phyloP scores from a whole-genome alignment of 495 filamentous ascomycete species.

The Penicillium taxi region DNA sequence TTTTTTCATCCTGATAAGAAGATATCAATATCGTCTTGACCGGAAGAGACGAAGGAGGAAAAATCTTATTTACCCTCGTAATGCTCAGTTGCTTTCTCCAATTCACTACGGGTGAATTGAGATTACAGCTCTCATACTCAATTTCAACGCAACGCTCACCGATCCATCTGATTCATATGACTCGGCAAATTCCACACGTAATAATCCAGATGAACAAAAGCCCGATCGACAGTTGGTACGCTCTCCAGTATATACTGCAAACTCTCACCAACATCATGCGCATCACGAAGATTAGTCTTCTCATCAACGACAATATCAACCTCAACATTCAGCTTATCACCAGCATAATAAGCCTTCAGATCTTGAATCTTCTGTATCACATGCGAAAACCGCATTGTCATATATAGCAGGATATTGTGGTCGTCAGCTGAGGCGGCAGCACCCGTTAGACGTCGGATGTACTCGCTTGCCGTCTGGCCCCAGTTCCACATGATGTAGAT shows the following conservation, averaged over 20 bases:
- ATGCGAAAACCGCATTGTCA: conserved; percentile 90
- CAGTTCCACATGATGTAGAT: conserved; percentile 81
- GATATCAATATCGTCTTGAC: too few species aligned
- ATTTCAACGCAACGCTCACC: too few species aligned
- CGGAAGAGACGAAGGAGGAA: too few species aligned
- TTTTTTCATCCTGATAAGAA: too few species aligned
- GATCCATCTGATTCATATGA: conserved; percentile 63
- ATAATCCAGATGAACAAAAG: conserved; percentile 79
- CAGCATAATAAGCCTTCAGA: conserved; percentile 79
- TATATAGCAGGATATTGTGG: conserved; percentile 78
- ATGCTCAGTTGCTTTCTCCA: too few species aligned
- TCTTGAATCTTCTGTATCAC: conserved; percentile 84
- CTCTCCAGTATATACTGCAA: conserved; percentile 87
- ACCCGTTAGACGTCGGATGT: conserved; percentile 78
- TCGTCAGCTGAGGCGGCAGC: conserved; percentile 73
- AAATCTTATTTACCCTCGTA: too few species aligned
- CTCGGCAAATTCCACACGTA: conserved; percentile 72
- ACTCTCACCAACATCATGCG: conserved; percentile 82
- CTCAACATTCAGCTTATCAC: conserved; percentile 85
- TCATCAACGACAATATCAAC: conserved; percentile 77
- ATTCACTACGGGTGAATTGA: too few species aligned
- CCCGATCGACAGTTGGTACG: conserved; percentile 64
- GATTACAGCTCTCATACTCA: too few species aligned
- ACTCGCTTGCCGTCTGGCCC: conserved; percentile 63
- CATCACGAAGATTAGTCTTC: conserved; percentile 68